These are phyloP conservation scores for Chaetoscypha palmicola DNA, from an alignment of 2,329 filamentous ascomycete species.

Conservation along the genomic window DNA sequence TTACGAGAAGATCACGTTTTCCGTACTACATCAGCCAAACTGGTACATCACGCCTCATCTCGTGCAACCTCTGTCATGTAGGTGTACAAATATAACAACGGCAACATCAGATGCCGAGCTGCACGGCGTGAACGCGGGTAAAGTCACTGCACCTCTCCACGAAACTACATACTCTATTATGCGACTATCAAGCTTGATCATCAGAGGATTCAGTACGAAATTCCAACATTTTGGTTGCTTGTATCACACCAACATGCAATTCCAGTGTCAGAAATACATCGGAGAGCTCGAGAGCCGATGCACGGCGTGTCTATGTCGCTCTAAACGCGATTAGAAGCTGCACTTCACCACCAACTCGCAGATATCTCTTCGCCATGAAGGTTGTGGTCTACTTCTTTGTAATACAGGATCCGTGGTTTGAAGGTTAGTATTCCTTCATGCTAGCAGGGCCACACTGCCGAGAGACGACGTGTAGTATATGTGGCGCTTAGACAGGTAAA, in stretches of 20 bases:
- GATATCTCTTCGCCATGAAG: too few species aligned
- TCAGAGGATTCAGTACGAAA: neutral
- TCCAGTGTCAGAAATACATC: neutral
- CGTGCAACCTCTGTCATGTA: neutral
- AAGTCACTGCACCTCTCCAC: too few species aligned
- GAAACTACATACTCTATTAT: too few species aligned
- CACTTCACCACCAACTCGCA: neutral
- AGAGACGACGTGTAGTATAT: neutral
- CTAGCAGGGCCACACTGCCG: too few species aligned
- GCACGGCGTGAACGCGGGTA: too few species aligned
- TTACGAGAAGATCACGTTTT: too few species aligned
- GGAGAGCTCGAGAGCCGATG: neutral
- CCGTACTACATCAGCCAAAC: neutral
- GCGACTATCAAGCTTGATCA: too few species aligned
- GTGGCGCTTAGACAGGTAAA: neutral
- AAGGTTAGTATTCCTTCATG: too few species aligned
- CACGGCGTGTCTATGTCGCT: neutral
- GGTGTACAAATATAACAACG: neutral
- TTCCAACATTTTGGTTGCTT: neutral
- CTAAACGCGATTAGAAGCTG: neutral
- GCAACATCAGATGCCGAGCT: neutral
- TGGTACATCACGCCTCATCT: too few species aligned
- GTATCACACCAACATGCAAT: neutral
- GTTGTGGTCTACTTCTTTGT: too few species aligned
- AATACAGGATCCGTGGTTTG: too few species aligned